A percentile compares a stretch with the other conserved stretches of the same genome.
Conservation (phyloP, 331 rosid species). For the Malus hybrid region DNA sequence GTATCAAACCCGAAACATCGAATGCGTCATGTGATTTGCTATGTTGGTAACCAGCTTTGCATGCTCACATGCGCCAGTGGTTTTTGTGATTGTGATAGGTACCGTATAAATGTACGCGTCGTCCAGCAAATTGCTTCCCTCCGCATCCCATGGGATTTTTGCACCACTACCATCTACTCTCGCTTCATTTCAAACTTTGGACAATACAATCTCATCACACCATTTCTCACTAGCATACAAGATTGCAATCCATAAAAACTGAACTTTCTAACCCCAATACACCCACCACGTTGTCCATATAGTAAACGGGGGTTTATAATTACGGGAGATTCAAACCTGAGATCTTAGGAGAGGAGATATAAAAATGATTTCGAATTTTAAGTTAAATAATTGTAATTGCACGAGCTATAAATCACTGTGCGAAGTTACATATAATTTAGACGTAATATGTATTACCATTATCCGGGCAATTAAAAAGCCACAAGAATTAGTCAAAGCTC, state of each 20-base stretch:
- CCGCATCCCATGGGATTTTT: slow-evolving; percentile 29
- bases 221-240: background rate
- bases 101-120: background rate
- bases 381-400: too few relatives aligned
- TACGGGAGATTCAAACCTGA: too few relatives aligned
- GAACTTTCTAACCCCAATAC: background rate
- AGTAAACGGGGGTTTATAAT: too few relatives aligned
- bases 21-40: background rate
- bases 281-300: background rate
- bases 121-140: background rate
- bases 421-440: too few relatives aligned
- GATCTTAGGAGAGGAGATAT: too few relatives aligned
- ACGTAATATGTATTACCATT: too few relatives aligned
- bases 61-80: background rate
- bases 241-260: background rate
- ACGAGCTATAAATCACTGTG: too few relatives aligned
- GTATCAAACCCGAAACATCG: background rate
- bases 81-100: background rate
- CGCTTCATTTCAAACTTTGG: slow-evolving; percentile 3
- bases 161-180: background rate
- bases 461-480: too few relatives aligned
- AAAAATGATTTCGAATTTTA: too few relatives aligned
- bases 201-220: background rate
- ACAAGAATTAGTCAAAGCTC: slow-evolving; percentile 15
- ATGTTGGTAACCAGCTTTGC: background rate